These are phyloP conservation scores for Fusarium coicis DNA, from an alignment of 2,329 filamentous ascomycete species.

Conservation along the genomic window DNA sequence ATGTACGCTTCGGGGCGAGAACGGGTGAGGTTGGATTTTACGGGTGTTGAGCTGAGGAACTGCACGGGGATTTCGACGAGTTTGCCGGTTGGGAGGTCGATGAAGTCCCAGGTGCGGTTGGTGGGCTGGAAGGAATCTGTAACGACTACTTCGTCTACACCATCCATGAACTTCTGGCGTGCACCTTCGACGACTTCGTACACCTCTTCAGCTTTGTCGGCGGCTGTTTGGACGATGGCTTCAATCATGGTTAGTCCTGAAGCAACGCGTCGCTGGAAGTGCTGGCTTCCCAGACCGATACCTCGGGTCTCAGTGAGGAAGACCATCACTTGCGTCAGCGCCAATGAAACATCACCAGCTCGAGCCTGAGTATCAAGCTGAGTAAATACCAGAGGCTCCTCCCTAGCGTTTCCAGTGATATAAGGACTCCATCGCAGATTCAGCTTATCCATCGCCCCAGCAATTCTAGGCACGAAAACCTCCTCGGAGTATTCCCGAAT, in stretches of 20 bases:
- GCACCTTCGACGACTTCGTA: conserved; percentile 37
- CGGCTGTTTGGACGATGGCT: conserved; percentile 41
- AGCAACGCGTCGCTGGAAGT: conserved; percentile 48
- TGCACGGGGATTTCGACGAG: conserved; percentile 37
- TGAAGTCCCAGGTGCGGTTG: conserved; percentile 43
- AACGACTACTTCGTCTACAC: conserved; percentile 43
- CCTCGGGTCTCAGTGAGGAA: conserved; percentile 45
- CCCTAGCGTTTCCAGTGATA: conserved; percentile 29
- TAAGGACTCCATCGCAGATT: conserved; percentile 44
- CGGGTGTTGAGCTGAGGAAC: conserved; percentile 42
- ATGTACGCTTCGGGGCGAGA: conserved; percentile 43
- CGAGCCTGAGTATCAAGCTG: conserved; percentile 43
- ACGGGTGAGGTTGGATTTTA: conserved; percentile 42
- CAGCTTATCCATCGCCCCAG: conserved; percentile 33
- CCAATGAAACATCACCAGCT: conserved; percentile 43
- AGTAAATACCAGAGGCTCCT: conserved; percentile 36
- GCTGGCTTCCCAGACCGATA: conserved; percentile 46
- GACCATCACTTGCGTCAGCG: conserved; percentile 40
- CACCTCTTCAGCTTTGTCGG: conserved; percentile 35
- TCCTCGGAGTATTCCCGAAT: conserved; percentile 41
- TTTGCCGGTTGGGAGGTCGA: conserved; percentile 41
- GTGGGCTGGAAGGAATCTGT: conserved; percentile 32
- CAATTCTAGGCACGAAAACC: conserved; percentile 36
- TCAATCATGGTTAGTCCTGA: conserved; percentile 42
- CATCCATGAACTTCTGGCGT: conserved; percentile 34